A percentile compares a stretch with the other conserved stretches of the same genome.
These are phyloP conservation scores for Aspergillus piperis DNA, from an alignment of 2,329 filamentous ascomycete genomes.

Conservation along the genomic window DNA sequence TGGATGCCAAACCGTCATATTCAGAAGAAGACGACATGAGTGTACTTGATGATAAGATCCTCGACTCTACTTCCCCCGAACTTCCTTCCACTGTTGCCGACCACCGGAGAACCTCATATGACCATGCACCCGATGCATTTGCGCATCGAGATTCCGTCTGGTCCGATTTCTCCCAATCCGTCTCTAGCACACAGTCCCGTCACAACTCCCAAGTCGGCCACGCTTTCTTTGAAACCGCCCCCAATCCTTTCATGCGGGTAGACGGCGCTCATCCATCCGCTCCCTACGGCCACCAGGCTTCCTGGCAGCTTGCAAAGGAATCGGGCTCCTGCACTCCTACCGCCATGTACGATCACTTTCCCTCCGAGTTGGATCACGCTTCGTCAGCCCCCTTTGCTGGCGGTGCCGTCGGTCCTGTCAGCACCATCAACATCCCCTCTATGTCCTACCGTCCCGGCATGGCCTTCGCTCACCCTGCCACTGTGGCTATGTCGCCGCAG, in stretches of 20 bases:
- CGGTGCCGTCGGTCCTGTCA: slow-evolving; percentile 44
- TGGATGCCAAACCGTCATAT: slow-evolving; percentile 45
- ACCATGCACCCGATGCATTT: slow-evolving; percentile 53
- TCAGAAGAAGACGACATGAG: slow-evolving; percentile 56
- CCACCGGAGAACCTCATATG: slow-evolving; percentile 48
- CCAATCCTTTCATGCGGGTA: slow-evolving; percentile 66
- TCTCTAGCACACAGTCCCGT: slow-evolving; percentile 45
- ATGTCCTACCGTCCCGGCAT: slow-evolving; percentile 51
- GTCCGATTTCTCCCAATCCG: slow-evolving; percentile 48
- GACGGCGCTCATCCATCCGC: slow-evolving; percentile 48
- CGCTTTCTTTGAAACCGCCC: slow-evolving; percentile 52
- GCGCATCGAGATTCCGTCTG: slow-evolving; percentile 55
- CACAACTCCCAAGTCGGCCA: slow-evolving; percentile 47
- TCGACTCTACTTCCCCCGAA: slow-evolving; percentile 52
- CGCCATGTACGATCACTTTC: slow-evolving; percentile 67
- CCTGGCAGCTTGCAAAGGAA: slow-evolving; percentile 66
- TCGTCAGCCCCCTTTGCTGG: slow-evolving; percentile 46
- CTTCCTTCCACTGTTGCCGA: slow-evolving; percentile 51
- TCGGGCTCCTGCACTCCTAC: slow-evolving; percentile 75
- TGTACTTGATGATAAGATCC: slow-evolving; percentile 51
- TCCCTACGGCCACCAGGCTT: slow-evolving; percentile 49
- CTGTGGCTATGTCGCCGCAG: slow-evolving; percentile 62
- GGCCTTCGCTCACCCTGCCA: slow-evolving; percentile 50
- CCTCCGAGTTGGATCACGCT: slow-evolving; percentile 53
- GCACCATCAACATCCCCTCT: slow-evolving; percentile 39